Evolutionary conservation across 495 filamentous ascomycete genomes (phyloP), one percentile per base, ranked within the genome.

Genomic region (Rostrohypoxylon terebratum): DNA sequence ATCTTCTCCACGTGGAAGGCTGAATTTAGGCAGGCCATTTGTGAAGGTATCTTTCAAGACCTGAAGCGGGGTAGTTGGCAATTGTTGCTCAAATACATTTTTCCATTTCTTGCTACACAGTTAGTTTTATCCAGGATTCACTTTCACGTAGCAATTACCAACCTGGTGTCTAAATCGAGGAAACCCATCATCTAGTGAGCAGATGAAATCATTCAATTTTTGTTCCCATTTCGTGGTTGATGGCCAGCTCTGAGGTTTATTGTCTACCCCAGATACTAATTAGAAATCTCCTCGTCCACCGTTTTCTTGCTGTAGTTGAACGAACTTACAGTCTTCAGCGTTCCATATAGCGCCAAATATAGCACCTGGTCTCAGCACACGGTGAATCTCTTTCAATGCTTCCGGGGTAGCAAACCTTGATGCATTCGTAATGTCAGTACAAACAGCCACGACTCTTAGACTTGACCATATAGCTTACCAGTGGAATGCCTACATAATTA

Each of bases 301-400:
- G 0, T n/a, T 59, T 20, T 63, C 50, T 10, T 54, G 21, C 13
- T 42, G 14, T 8, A 57, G 33, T 42, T 40, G 23, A 18, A 40
- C 8, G 8, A 75, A 20, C 83, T 68, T 63, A 89, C 87, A 91
- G 62, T 90, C 89, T 77, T 91, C 89, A 51, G 88, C 77, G 54
- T 91, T 90, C 86, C 90, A 92, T 16, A 92, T 87, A 77, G 90
- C 81, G 4, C 86, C 90, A 11, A 92, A 78, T 1, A 75, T 74
- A 18, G 83, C 86, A 14, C 81, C 82, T 0, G 84, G 83, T 23
- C 76, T 81, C 31, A 92, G 73, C 0, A 88, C 83, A 42, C 88
- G 84, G 63, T 89, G 81, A 6, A 92, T 88, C 48, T 89, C 86
- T 40, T 81, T 79, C 23, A 92, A 78, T 4, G 89, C 76, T 18